phyloP scores from a whole-genome alignment of 1,284 basidiomycete species.

The Moniliophthora roreri region DNA sequence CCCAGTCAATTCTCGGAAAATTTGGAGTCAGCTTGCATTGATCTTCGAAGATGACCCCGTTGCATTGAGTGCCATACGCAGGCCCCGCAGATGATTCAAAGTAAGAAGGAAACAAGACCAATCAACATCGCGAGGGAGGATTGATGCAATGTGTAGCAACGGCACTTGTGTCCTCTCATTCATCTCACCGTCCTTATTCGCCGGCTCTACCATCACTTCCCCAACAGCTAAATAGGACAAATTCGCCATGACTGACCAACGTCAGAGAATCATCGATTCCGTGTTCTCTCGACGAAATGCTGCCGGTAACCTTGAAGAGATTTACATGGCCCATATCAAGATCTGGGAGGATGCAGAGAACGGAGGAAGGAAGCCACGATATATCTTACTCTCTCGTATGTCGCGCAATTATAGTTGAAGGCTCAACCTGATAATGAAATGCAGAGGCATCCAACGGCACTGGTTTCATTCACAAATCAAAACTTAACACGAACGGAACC shows the following conservation, averaged over 20 bases:
- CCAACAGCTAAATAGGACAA: too few relatives aligned
- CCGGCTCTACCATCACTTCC: too few relatives aligned
- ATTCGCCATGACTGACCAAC: slow-evolving; percentile 57
- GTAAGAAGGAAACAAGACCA: too few relatives aligned
- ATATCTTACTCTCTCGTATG: slow-evolving; percentile 85
- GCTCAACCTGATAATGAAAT: slow-evolving; percentile 17
- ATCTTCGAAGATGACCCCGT: too few relatives aligned
- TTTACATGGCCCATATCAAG: slow-evolving; percentile 84
- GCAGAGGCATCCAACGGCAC: slow-evolving; percentile 64
- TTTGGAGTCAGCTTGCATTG: too few relatives aligned
- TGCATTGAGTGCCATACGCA: too few relatives aligned
- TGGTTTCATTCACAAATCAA: slow-evolving; percentile 92
- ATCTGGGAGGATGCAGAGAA: slow-evolving; percentile 83
- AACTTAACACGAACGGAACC: slow-evolving; percentile 91
- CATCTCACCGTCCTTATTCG: too few relatives aligned
- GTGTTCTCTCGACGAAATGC: slow-evolving; percentile 77
- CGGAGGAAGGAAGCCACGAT: slow-evolving; percentile 76
- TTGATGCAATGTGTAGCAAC: too few relatives aligned
- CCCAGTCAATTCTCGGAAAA: too few relatives aligned
- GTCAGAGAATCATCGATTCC: slow-evolving; percentile 76
- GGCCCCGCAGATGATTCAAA: too few relatives aligned
- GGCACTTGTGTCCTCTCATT: too few relatives aligned
- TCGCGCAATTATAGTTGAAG: slow-evolving; percentile 22
- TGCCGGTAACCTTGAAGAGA: slow-evolving; percentile 65
- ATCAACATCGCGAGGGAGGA: too few relatives aligned